Percentiles rank a stretch among this genome's conserved stretches.
Evolutionary conservation across 306 rosid species (phyloP).

Genomic region (Carpinus viminea): DNA sequence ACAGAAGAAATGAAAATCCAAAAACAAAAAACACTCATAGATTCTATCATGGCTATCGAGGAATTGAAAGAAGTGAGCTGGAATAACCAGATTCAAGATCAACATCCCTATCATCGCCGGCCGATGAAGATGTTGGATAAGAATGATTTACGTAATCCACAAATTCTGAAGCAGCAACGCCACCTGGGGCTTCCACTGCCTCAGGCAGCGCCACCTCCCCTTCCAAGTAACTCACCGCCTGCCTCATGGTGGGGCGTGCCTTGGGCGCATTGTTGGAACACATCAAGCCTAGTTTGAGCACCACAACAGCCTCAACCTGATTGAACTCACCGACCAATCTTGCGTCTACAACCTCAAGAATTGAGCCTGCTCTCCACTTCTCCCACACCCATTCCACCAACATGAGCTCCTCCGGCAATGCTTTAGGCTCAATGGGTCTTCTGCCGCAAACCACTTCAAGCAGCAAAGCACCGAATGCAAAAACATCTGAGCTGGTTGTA

Average conservation of each 20-base stretch:
- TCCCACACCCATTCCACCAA: constrained; percentile 72
- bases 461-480: constrained; percentile 59
- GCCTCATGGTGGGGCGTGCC: constrained; percentile 46
- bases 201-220: constrained; percentile 43
- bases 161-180: background rate
- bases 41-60: constrained; percentile 9
- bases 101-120: constrained; percentile 29
- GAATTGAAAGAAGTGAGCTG: constrained; percentile 26
- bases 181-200: constrained; percentile 15
- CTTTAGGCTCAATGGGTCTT: constrained; percentile 55
- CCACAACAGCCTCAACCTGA: constrained; percentile 46
- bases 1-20: background rate
- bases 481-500: constrained; percentile 51
- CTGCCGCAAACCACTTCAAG: constrained; percentile 66
- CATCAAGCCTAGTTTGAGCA: constrained; percentile 50
- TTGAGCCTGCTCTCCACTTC: constrained; percentile 40
- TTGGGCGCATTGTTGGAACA: constrained; percentile 45
- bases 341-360: constrained; percentile 40
- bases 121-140: constrained; percentile 36
- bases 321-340: constrained; percentile 40
- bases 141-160: constrained; percentile 31
- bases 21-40: background rate
- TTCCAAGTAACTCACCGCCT: constrained; percentile 53
- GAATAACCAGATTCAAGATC: constrained; percentile 34
- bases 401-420: constrained; percentile 58